Evolutionary conservation across 2,329 filamentous ascomycete species (phyloP).

Genomic region (Periconia sp.): DNA sequence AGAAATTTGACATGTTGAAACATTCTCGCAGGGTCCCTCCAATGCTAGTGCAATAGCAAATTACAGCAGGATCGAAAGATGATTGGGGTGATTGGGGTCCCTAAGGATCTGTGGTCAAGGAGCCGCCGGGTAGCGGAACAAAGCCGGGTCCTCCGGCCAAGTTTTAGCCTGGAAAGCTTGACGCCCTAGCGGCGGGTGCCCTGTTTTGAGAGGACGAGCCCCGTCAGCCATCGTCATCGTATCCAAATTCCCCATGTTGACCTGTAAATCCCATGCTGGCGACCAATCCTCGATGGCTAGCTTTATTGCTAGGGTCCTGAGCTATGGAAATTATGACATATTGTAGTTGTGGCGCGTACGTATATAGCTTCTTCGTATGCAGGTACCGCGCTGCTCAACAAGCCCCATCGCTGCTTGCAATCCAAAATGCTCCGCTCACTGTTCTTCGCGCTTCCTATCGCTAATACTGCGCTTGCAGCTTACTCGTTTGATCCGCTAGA

Average conservation of each 20-base stretch:
- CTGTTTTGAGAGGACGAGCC: conserved; percentile 13
- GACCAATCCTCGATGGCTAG: not conserved
- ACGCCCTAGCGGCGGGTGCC: conserved; percentile 6
- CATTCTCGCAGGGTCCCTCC: too few species aligned
- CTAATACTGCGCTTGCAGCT: conserved; percentile 32
- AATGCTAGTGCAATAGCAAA: too few species aligned
- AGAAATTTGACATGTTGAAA: too few species aligned
- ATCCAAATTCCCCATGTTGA: conserved; percentile 8
- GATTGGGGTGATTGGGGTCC: too few species aligned
- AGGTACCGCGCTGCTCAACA: not conserved
- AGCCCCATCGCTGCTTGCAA: conserved; percentile 1
- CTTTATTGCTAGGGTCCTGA: not conserved
- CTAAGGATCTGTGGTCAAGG: too few species aligned
- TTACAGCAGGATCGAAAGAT: too few species aligned
- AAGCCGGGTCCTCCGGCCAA: too few species aligned
- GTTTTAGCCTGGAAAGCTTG: conserved; percentile 15
- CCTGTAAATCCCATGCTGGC: conserved; percentile 8
- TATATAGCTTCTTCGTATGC: conserved; percentile 6
- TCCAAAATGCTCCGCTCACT: conserved; percentile 28
- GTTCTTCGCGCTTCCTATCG: conserved; percentile 23
- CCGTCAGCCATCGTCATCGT: conserved; percentile 16
- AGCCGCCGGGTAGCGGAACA: too few species aligned
- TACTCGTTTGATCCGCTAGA: conserved; percentile 56
- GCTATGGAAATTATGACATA: conserved; percentile 13
- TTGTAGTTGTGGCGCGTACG: not conserved